A percentile compares a stretch with the other conserved stretches of the same genome.
Evolutionary conservation across 2,329 filamentous ascomycete genomes (phyloP).

Genomic region (Colletotrichum orbiculare): DNA sequence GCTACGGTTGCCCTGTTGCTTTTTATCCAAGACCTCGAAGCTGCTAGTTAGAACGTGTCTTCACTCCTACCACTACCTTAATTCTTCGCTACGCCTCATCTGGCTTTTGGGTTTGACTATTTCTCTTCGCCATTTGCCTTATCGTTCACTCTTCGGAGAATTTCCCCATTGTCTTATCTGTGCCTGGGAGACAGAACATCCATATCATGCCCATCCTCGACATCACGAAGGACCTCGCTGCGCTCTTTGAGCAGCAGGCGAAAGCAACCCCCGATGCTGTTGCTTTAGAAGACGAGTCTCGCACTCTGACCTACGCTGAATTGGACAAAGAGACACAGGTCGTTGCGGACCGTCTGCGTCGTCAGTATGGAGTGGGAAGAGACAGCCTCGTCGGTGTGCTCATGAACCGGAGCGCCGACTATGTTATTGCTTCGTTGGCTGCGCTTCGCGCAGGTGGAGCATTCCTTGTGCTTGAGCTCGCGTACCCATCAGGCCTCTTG

Average conservation of each 20-base stretch:
- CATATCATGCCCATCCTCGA: constrained; percentile 74
- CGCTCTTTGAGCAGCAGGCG: constrained; percentile 77
- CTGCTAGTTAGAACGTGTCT: constrained; percentile 6
- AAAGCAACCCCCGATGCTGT: constrained; percentile 74
- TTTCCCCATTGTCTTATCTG: constrained; percentile 2
- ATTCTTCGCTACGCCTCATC: background rate
- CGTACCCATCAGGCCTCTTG: constrained; percentile 79
- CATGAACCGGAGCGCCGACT: constrained; percentile 79
- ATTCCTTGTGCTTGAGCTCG: constrained; percentile 83
- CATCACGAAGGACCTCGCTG: constrained; percentile 76
- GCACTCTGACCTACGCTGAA: constrained; percentile 77
- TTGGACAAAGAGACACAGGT: constrained; percentile 74
- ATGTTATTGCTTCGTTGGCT: constrained; percentile 82
- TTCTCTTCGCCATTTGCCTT: background rate
- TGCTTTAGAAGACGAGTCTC: constrained; percentile 77
- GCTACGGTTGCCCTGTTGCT: constrained; percentile 15
- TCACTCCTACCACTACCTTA: background rate
- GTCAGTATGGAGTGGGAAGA: constrained; percentile 74
- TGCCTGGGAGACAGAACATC: background rate
- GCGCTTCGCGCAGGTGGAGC: constrained; percentile 83
- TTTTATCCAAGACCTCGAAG: constrained; percentile 9
- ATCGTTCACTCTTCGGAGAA: background rate
- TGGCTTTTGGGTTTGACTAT: background rate
- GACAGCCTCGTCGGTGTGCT: constrained; percentile 81
- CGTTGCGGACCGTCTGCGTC: constrained; percentile 74